Evolutionary conservation across 352 stramenopile genomes (phyloP), one percentile per base, ranked within the genome.

Genomic region (Peronospora belbahrii): DNA sequence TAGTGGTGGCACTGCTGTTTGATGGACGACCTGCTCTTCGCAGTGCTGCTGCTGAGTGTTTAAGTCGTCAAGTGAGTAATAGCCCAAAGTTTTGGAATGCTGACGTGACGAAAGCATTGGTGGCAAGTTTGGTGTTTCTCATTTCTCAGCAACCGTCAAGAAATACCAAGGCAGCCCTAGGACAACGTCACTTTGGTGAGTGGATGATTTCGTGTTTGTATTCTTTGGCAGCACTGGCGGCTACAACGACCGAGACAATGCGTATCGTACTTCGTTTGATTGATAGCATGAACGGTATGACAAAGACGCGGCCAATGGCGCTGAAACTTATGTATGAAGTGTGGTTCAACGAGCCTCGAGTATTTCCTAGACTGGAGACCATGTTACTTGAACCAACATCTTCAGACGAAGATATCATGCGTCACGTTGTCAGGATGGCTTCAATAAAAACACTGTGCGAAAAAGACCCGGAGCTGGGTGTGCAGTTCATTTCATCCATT

Each of bases 201-300:
- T 86, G 70, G 59, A 42, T 83, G 38, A 57, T 38, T 6, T 65
- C 57, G 32, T 63, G 52, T 4, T 70, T 84, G 42, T 79, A 73
- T 40, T 67, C 69, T 13, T 48, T 84, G 10, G 71, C 64, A 27
- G 62, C 51, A 13, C 44, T 82, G 6, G 71, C 62, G 10, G 63
- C 70, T 32, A 65, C 55, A 13, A 80, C 70, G 30, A 83, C 68
- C 10, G 79, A 88, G 6, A 85, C 74, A 15, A 88, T 90, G 75
- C 82, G 78, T 34, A 69, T 85, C 10, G 53, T 85, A 3, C 68
- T 90, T 43, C 70, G 74, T 31, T 55, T 86, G 4, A 67, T 90
- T 43, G 77, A 87, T 38, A 67, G 60, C 31, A 74, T 88, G 72
- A 63, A 65, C 22, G 33, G 37, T 0, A 59, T 58, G 0, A 32